A percentile compares a stretch with the other conserved stretches of the same genome.
Conservation (phyloP, 768 basidiomycete species). For the Termitomyces sp. region DNA sequence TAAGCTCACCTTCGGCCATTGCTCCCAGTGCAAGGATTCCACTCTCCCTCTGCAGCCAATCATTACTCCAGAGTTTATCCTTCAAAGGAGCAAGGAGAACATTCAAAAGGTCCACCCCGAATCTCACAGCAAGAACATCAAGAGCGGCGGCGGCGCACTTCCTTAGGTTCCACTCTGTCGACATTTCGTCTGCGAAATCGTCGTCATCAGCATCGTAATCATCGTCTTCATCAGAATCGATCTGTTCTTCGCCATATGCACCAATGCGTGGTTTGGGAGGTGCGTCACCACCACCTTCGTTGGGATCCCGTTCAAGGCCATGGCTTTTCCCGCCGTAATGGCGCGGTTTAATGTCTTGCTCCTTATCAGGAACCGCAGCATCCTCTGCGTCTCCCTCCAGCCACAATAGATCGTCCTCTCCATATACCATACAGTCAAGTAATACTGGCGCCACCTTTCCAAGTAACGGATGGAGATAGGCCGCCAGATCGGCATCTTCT, state of each 20-base stretch:
- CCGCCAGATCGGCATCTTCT: slow-evolving; percentile 84
- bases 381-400: slow-evolving; percentile 90
- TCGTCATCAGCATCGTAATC: slow-evolving; percentile 84
- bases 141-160: slow-evolving; percentile 98
- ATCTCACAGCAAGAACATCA: slow-evolving; percentile 93
- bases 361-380: slow-evolving; percentile 87
- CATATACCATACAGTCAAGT: slow-evolving; percentile 96
- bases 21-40: slow-evolving; percentile 95
- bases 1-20: slow-evolving; percentile 86
- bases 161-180: slow-evolving; percentile 97
- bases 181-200: slow-evolving; percentile 94
- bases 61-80: slow-evolving; percentile 85
- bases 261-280: slow-evolving; percentile 41
- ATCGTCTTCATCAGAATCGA: slow-evolving; percentile 84
- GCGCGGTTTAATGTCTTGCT: slow-evolving; percentile 92
- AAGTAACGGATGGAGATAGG: slow-evolving; percentile 80
- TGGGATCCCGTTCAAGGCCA: slow-evolving; percentile 69
- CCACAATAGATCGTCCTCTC: slow-evolving; percentile 93
- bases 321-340: slow-evolving; percentile 87
- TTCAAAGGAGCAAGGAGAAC: slow-evolving; percentile 87
- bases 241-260: slow-evolving; percentile 76
- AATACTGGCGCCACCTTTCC: slow-evolving; percentile 91
- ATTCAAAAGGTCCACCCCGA: slow-evolving; percentile 82
- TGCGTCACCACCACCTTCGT: slow-evolving; percentile 25
- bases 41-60: slow-evolving; percentile 94